Percentiles rank a stretch among this genome's conserved stretches.
Conservation (phyloP, 2,329 filamentous ascomycete genomes). For the Trichoderma hamatum region DNA sequence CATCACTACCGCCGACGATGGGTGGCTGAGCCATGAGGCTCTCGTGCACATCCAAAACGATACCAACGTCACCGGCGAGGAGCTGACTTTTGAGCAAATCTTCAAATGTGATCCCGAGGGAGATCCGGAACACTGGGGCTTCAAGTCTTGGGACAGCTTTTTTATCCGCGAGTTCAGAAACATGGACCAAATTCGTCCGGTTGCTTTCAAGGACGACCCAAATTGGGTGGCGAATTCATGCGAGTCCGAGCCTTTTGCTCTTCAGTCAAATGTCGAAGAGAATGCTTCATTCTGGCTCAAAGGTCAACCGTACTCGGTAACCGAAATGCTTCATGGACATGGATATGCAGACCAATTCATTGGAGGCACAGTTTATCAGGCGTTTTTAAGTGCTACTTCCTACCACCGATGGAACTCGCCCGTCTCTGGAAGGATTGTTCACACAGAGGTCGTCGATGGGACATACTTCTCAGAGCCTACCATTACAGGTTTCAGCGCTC, state of each 20-base stretch:
- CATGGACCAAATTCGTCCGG: constrained; percentile 49
- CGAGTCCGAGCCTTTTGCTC: constrained; percentile 59
- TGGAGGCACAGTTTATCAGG: constrained; percentile 67
- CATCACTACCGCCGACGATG: constrained; percentile 19
- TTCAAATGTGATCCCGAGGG: constrained; percentile 31
- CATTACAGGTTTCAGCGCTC: constrained; percentile 25
- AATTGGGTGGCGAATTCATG: constrained; percentile 58
- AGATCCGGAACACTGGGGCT: constrained; percentile 45
- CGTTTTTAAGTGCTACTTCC: constrained; percentile 63
- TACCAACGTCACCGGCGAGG: constrained; percentile 27
- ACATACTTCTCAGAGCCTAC: constrained; percentile 63
- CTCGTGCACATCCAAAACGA: constrained; percentile 29
- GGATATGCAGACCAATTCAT: constrained; percentile 53
- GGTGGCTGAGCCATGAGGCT: constrained; percentile 32
- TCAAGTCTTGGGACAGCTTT: constrained; percentile 65
- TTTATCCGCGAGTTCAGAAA: constrained; percentile 58
- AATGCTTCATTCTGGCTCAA: constrained; percentile 70
- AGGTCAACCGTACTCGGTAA: constrained; percentile 62
- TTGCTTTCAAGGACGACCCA: constrained; percentile 49
- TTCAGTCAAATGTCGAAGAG: constrained; percentile 50
- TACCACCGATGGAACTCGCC: constrained; percentile 72
- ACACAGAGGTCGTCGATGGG: constrained; percentile 57
- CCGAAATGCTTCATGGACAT: constrained; percentile 61
- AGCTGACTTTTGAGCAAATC: constrained; percentile 29
- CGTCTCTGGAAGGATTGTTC: constrained; percentile 59